Percentiles rank a stretch among this genome's conserved stretches.
These are phyloP conservation scores for Avicennia marina DNA, from an alignment of 257 asterid species.

Conservation along the genomic window DNA sequence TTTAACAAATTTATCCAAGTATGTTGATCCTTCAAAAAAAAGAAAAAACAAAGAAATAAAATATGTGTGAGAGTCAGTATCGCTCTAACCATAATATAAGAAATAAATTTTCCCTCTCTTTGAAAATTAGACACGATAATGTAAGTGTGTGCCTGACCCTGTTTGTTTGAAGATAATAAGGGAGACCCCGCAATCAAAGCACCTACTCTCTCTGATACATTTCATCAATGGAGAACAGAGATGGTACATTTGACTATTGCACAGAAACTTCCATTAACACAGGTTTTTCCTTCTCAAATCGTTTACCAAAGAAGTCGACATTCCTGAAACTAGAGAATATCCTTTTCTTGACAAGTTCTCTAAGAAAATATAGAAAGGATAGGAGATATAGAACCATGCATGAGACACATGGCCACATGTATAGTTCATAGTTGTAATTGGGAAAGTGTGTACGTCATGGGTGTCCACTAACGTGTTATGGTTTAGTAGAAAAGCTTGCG, in stretches of 20 bases:
- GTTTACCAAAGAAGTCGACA: background rate
- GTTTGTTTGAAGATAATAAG: too few relatives aligned
- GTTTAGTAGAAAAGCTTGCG: background rate
- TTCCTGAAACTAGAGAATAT: background rate
- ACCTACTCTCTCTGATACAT: background rate
- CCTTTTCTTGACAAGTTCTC: background rate
- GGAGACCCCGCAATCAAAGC: constrained; percentile 26
- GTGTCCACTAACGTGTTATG: background rate
- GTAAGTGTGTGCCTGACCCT: too few relatives aligned
- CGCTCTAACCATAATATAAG: too few relatives aligned
- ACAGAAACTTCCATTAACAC: background rate
- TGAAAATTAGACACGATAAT: too few relatives aligned
- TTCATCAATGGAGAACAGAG: background rate
- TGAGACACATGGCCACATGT: too few relatives aligned
- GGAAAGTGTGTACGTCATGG: background rate
- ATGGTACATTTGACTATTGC: background rate
- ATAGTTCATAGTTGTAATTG: background rate
- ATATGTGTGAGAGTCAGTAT: too few relatives aligned
- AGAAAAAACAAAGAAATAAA: too few relatives aligned
- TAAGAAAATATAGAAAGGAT: background rate
- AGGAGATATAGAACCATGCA: background rate
- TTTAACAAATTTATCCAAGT: too few relatives aligned
- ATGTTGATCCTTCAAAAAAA: too few relatives aligned
- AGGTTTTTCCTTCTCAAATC: constrained; percentile 10
- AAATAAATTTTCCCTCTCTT: too few relatives aligned